phyloP scores from a whole-genome alignment of 768 basidiomycete genomes.

The Amylocystis lapponica region DNA sequence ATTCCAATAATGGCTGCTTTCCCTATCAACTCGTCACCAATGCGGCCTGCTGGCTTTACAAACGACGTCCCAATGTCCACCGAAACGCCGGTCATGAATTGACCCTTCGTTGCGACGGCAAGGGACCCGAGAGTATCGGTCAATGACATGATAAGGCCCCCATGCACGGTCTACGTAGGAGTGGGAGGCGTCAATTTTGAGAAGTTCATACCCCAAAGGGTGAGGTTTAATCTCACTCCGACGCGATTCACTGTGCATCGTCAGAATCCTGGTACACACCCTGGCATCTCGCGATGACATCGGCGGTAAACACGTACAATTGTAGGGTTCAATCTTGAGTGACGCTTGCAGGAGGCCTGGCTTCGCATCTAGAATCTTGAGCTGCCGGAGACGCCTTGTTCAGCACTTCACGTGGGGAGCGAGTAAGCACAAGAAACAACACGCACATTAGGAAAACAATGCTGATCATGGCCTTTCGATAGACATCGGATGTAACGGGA shows the following conservation, averaged over 20 bases:
- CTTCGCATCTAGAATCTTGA: slow-evolving; percentile 56
- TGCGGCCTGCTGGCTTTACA: slow-evolving; percentile 67
- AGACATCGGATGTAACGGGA: too few relatives aligned
- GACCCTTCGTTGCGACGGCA: slow-evolving; percentile 75
- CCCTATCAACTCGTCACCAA: slow-evolving; percentile 60
- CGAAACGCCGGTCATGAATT: slow-evolving; percentile 85
- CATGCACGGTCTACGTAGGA: slow-evolving; percentile 74
- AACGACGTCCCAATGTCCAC: slow-evolving; percentile 78
- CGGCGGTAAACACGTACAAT: slow-evolving; percentile 41
- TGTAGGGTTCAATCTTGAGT: slow-evolving; percentile 68
- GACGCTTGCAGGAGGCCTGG: slow-evolving; percentile 70
- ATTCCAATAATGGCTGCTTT: slow-evolving; percentile 66
- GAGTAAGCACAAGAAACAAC: background rate
- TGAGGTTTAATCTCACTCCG: slow-evolving; percentile 45
- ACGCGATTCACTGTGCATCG: slow-evolving; percentile 70
- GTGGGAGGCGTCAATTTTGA: background rate
- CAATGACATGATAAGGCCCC: slow-evolving; percentile 74
- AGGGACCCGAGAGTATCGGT: slow-evolving; percentile 84
- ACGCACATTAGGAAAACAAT: slow-evolving; percentile 73
- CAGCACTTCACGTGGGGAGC: background rate
- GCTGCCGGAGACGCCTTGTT: slow-evolving; percentile 29
- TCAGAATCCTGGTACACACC: background rate
- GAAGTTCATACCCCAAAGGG: background rate
- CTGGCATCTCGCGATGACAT: slow-evolving; percentile 1
- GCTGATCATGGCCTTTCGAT: slow-evolving; percentile 67